Percentiles rank a stretch among this genome's conserved stretches.
phyloP scores from a whole-genome alignment of 306 rosid genomes.

The Acacia melanoxylon region DNA sequence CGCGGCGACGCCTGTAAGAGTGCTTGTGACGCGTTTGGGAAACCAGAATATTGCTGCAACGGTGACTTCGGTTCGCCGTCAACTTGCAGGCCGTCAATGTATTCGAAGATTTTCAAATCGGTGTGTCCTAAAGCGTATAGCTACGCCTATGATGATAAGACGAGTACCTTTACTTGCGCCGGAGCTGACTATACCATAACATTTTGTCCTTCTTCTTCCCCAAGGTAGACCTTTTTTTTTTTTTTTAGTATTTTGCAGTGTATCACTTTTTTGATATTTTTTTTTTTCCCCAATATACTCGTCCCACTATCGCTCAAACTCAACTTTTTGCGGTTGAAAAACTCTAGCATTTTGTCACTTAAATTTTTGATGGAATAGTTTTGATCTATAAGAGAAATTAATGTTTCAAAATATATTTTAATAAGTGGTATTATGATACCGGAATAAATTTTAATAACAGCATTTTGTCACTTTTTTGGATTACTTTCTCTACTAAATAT shows the following conservation, averaged over 20 bases:
- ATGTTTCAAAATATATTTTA: too few relatives aligned
- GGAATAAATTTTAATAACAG: too few relatives aligned
- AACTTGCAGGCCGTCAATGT: conserved; percentile 61
- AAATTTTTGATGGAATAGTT: too few relatives aligned
- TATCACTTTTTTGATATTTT: too few relatives aligned
- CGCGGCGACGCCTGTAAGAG: conserved; percentile 81
- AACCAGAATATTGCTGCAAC: conserved; percentile 72
- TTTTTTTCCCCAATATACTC: not conserved
- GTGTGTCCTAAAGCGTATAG: conserved; percentile 86
- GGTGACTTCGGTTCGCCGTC: conserved; percentile 63
- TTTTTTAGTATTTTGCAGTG: not conserved
- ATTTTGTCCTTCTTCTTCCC: conserved; percentile 65
- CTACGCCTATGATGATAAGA: conserved; percentile 81
- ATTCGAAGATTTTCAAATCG: conserved; percentile 70
- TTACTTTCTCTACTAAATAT: too few relatives aligned
- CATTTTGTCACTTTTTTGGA: too few relatives aligned
- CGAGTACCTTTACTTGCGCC: conserved; percentile 69
- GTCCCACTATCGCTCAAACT: not conserved
- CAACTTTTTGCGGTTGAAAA: not conserved
- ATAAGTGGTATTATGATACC: too few relatives aligned
- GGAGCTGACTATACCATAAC: conserved; percentile 73
- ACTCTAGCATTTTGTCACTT: not conserved
- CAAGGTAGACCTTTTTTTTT: conserved; percentile 45
- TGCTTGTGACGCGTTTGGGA: conserved; percentile 82
- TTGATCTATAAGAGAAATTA: too few relatives aligned